Conservation (phyloP, 176 grass and related monocot species). For the Oryza meyeriana region DNA sequence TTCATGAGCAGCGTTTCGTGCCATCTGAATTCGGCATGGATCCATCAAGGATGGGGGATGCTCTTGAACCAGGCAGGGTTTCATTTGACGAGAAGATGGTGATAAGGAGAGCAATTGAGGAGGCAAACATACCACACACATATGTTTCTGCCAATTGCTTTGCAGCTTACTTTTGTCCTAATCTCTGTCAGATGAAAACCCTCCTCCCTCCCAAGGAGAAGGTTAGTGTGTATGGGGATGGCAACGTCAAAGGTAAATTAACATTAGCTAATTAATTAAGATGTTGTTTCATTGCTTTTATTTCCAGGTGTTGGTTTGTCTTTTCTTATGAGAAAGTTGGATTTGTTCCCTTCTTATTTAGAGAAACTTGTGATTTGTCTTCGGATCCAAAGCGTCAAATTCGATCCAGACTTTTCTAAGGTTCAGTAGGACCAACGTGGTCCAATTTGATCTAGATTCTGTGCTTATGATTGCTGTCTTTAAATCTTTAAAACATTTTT, state of each 20-base stretch:
- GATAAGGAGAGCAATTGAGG: constrained; percentile 49
- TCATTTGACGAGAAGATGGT: constrained; percentile 49
- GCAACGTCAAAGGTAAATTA: constrained; percentile 42
- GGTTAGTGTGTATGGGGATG: constrained; percentile 45
- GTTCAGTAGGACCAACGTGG: too few relatives aligned
- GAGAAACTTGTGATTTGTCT: background rate
- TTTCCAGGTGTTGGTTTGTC: too few relatives aligned
- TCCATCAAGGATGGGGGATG: constrained; percentile 44
- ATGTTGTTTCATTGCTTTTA: too few relatives aligned
- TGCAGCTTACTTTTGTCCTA: constrained; percentile 23
- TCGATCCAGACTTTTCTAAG: too few relatives aligned
- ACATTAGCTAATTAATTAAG: too few relatives aligned
- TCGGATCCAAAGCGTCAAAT: background rate
- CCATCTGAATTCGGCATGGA: constrained; percentile 74
- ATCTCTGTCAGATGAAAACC: constrained; percentile 35
- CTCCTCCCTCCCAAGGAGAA: constrained; percentile 54
- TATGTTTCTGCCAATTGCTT: constrained; percentile 58
- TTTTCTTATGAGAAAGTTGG: too few relatives aligned
- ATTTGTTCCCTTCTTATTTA: background rate
- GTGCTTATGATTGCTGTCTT: too few relatives aligned
- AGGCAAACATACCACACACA: constrained; percentile 52
- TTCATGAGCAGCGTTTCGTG: constrained; percentile 38
- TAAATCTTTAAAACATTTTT: too few relatives aligned
- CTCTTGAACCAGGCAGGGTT: constrained; percentile 48
- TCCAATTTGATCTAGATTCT: too few relatives aligned